Percentiles rank a stretch among this genome's conserved stretches.
Conservation (phyloP, 306 rosid genomes). For the Clitoria ternatea region DNA sequence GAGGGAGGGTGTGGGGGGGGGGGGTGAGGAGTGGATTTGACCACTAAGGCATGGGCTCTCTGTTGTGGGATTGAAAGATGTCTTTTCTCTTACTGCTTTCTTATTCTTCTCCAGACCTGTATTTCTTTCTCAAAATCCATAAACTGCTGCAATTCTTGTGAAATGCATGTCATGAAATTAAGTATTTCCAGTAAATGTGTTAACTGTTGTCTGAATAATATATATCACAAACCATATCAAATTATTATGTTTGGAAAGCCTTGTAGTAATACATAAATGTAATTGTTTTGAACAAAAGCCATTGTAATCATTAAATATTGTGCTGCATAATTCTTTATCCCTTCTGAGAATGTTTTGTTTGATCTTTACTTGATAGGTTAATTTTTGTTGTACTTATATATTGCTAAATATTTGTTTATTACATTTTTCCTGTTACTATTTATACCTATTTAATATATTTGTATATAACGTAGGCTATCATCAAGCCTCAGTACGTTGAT, state of each 20-base stretch:
- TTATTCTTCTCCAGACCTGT: background rate
- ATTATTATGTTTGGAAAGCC: background rate
- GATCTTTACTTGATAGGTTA: background rate
- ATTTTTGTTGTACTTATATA: background rate
- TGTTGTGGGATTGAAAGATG: background rate
- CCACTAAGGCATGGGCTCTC: background rate
- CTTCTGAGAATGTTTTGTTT: background rate
- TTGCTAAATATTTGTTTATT: background rate
- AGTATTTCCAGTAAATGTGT: background rate
- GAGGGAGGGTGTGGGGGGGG: background rate
- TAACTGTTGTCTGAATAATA: background rate
- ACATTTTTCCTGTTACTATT: background rate
- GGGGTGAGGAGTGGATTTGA: background rate
- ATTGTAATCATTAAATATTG: background rate
- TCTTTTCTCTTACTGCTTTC: background rate
- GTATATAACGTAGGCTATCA: slow-evolving; percentile 55
- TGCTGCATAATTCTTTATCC: background rate
- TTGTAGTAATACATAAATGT: background rate
- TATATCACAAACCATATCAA: background rate
- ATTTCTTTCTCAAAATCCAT: background rate
- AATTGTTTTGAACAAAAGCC: background rate
- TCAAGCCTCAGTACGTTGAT: slow-evolving; percentile 98
- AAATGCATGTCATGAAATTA: background rate
- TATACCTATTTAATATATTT: background rate
- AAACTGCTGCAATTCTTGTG: background rate